A percentile compares a stretch with the other conserved stretches of the same genome.
Conservation (phyloP, 2,329 filamentous ascomycete species). For the Cercospora berteroae region DNA sequence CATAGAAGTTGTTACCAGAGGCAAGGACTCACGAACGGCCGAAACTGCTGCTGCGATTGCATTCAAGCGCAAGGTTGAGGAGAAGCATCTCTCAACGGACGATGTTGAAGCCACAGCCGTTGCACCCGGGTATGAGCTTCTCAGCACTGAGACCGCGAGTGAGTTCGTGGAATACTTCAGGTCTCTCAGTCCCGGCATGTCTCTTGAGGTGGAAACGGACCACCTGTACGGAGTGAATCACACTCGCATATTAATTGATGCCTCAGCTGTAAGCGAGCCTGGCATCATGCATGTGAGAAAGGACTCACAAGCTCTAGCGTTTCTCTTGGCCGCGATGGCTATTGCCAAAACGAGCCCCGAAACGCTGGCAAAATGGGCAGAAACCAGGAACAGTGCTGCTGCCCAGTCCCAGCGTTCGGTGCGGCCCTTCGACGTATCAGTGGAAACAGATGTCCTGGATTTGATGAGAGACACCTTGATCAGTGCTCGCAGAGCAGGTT, state of each 20-base stretch:
- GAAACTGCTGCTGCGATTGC: slow-evolving; percentile 40
- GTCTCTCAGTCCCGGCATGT: slow-evolving; percentile 13
- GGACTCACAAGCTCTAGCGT: slow-evolving; percentile 38
- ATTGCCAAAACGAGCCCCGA: slow-evolving; percentile 37
- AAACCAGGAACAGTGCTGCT: slow-evolving; percentile 33
- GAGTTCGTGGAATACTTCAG: slow-evolving; percentile 42
- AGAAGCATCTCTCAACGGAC: slow-evolving; percentile 28
- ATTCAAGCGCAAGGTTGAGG: slow-evolving; percentile 43
- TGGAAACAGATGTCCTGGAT: slow-evolving; percentile 36
- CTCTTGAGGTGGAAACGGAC: slow-evolving; percentile 29
- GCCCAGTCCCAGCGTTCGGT: slow-evolving; percentile 38
- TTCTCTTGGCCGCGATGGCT: slow-evolving; percentile 40
- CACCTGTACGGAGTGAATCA: slow-evolving; percentile 7
- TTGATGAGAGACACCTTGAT: slow-evolving; percentile 41
- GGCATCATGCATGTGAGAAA: slow-evolving; percentile 38
- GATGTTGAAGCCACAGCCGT: not conserved
- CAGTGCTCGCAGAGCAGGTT: slow-evolving; percentile 37
- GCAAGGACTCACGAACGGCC: slow-evolving; percentile 31
- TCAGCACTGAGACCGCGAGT: slow-evolving; percentile 41
- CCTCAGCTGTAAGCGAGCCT: slow-evolving; percentile 29
- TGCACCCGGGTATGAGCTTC: slow-evolving; percentile 22
- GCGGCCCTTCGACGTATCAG: slow-evolving; percentile 30
- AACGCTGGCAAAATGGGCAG: slow-evolving; percentile 37
- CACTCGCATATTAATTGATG: slow-evolving; percentile 35
- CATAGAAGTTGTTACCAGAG: slow-evolving; percentile 36